Evolutionary conservation across 768 basidiomycete species (phyloP).

Genomic region (Tulasnella sp.): DNA sequence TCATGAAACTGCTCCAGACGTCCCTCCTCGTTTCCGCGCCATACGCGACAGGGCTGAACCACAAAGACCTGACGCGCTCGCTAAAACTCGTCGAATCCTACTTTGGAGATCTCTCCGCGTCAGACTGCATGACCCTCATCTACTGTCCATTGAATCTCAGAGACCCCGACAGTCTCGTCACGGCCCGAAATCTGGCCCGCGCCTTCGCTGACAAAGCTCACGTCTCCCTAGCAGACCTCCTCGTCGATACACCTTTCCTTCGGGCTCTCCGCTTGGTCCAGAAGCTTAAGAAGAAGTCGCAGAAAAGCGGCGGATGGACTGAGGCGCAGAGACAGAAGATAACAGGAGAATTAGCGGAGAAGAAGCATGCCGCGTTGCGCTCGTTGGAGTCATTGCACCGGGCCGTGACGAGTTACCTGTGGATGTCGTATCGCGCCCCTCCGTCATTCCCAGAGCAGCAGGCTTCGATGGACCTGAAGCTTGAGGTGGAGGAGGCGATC

Average conservation of each 20-base stretch:
- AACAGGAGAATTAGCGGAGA: slow-evolving; percentile 9
- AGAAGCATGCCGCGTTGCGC: slow-evolving; percentile 22
- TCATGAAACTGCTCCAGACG: slow-evolving; percentile 41
- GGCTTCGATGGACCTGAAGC: slow-evolving; percentile 43
- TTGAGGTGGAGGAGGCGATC: slow-evolving; percentile 51
- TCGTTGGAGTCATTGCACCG: slow-evolving; percentile 68
- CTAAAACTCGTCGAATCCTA: neutral
- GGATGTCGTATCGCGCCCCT: slow-evolving; percentile 63
- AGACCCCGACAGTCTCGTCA: slow-evolving; percentile 15
- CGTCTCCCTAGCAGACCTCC: slow-evolving; percentile 34
- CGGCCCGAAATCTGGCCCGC: slow-evolving; percentile 29
- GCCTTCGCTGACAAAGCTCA: slow-evolving; percentile 32
- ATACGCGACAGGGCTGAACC: slow-evolving; percentile 19
- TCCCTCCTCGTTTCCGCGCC: slow-evolving; percentile 28
- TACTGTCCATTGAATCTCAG: slow-evolving; percentile 3
- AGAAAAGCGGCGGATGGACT: neutral
- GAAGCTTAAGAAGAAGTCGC: slow-evolving; percentile 24
- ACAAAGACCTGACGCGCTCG: neutral
- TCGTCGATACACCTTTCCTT: slow-evolving; percentile 33
- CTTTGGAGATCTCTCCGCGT: neutral
- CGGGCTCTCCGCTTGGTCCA: slow-evolving; percentile 35
- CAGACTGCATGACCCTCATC: slow-evolving; percentile 11
- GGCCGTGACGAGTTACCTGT: slow-evolving; percentile 65
- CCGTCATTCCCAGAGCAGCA: slow-evolving; percentile 52
- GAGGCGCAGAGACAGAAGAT: slow-evolving; percentile 10